Conservation (phyloP, 495 filamentous ascomycete species). For the Talaromyces adpressus region DNA sequence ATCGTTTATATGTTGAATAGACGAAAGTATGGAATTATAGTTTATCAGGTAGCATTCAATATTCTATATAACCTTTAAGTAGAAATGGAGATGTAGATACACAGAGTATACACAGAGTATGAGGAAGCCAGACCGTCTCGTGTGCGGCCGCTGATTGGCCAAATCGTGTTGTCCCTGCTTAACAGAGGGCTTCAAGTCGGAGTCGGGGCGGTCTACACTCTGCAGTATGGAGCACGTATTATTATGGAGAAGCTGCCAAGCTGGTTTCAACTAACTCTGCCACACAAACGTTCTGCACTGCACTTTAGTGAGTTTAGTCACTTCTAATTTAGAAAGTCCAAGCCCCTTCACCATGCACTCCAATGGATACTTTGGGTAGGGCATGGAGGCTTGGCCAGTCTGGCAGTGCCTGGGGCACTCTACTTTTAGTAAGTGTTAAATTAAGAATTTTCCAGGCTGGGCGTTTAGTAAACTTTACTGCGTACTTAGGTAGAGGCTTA, state of each 20-base stretch:
- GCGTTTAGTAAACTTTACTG: neutral
- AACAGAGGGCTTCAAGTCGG: neutral
- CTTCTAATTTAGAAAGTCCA: neutral
- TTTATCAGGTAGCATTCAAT: neutral
- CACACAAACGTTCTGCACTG: neutral
- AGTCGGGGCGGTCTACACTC: neutral
- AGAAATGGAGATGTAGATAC: neutral
- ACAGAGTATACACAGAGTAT: neutral
- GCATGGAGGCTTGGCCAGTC: slow-evolving; percentile 1
- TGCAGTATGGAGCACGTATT: neutral
- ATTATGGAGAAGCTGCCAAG: neutral
- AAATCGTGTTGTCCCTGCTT: neutral
- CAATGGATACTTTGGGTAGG: neutral
- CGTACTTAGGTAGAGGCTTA: neutral
- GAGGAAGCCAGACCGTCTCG: slow-evolving; percentile 2
- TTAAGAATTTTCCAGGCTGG: neutral
- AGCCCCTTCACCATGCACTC: neutral
- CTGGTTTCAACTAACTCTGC: neutral
- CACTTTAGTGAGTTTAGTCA: neutral
- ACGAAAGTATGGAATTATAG: neutral
- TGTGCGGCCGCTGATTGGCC: neutral
- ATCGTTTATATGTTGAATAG: neutral
- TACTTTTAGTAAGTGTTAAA: neutral
- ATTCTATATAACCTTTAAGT: neutral
- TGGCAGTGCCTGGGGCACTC: slow-evolving; percentile 1